Conservation (phyloP, 2,329 filamentous ascomycete species). For the Penicillium thymicola region DNA sequence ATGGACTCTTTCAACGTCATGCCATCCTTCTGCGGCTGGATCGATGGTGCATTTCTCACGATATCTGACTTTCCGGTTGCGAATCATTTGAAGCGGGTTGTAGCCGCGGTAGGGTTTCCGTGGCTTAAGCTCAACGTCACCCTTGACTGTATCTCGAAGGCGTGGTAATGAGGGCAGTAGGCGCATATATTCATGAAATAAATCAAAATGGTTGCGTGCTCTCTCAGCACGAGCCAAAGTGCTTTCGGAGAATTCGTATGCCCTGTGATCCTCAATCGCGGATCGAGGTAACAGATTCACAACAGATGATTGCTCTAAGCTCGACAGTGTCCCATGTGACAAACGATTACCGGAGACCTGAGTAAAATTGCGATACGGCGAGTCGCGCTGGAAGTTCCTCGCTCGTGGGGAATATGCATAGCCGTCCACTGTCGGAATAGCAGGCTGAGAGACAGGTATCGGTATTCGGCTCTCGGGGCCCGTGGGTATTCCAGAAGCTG, state of each 20-base stretch:
- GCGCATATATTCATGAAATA: slow-evolving; percentile 78
- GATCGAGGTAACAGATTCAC: slow-evolving; percentile 29
- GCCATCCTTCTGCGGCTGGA: slow-evolving; percentile 72
- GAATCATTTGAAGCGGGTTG: slow-evolving; percentile 88
- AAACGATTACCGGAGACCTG: slow-evolving; percentile 27
- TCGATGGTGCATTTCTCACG: slow-evolving; percentile 73
- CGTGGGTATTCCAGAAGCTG: slow-evolving; percentile 56
- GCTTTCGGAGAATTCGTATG: slow-evolving; percentile 65
- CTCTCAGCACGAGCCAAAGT: slow-evolving; percentile 80
- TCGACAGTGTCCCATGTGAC: slow-evolving; percentile 7
- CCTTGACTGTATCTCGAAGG: slow-evolving; percentile 41
- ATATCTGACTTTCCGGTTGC: slow-evolving; percentile 81
- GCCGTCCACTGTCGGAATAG: slow-evolving; percentile 20
- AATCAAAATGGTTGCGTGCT: slow-evolving; percentile 78
- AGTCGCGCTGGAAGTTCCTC: slow-evolving; percentile 14
- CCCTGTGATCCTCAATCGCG: slow-evolving; percentile 33
- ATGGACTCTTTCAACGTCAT: slow-evolving; percentile 67
- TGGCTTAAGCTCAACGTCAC: slow-evolving; percentile 15
- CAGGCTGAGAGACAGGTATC: slow-evolving; percentile 23
- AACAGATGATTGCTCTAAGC: slow-evolving; percentile 20
- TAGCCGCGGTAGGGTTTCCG: slow-evolving; percentile 62
- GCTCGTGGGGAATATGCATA: slow-evolving; percentile 15
- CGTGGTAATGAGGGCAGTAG: slow-evolving; percentile 77
- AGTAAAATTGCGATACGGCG: slow-evolving; percentile 19
- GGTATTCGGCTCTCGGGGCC: slow-evolving; percentile 43